Percentiles rank a stretch among this genome's conserved stretches.
phyloP scores from a whole-genome alignment of 2,329 filamentous ascomycete genomes.

The Phoma herbarum region DNA sequence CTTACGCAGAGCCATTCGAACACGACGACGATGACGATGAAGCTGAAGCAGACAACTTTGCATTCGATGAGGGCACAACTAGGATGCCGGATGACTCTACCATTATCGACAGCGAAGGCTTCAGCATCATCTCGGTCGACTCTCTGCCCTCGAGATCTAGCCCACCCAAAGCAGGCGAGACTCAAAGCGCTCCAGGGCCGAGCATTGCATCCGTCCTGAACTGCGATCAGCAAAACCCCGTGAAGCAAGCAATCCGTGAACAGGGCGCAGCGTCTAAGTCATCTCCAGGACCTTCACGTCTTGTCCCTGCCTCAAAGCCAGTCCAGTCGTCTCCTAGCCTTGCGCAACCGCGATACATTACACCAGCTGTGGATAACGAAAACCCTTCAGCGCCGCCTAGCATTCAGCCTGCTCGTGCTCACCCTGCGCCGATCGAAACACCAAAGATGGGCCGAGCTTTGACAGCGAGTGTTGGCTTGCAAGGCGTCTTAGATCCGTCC shows the following conservation, averaged over 20 bases:
- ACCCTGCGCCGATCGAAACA: slow-evolving; percentile 37
- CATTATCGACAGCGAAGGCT: slow-evolving; percentile 59
- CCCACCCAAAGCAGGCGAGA: slow-evolving; percentile 30
- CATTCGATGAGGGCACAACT: slow-evolving; percentile 44
- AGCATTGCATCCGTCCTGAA: slow-evolving; percentile 24
- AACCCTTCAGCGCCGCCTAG: slow-evolving; percentile 44
- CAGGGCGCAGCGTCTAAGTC: slow-evolving; percentile 10
- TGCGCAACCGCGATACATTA: slow-evolving; percentile 34
- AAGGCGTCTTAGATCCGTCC: slow-evolving; percentile 47
- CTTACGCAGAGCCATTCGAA: slow-evolving; percentile 17
- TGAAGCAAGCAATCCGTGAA: neutral
- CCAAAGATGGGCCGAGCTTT: slow-evolving; percentile 48
- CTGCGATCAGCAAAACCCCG: slow-evolving; percentile 25
- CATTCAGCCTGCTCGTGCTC: slow-evolving; percentile 31
- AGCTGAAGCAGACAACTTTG: slow-evolving; percentile 35
- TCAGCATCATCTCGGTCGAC: slow-evolving; percentile 61
- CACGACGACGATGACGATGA: slow-evolving; percentile 32
- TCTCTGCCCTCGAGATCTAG: slow-evolving; percentile 53
- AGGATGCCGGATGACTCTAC: slow-evolving; percentile 56
- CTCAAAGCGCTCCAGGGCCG: slow-evolving; percentile 11
- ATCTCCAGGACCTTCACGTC: slow-evolving; percentile 19
- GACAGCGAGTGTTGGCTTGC: slow-evolving; percentile 51
- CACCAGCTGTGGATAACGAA: slow-evolving; percentile 40
- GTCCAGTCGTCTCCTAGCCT: slow-evolving; percentile 26
- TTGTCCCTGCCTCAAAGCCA: slow-evolving; percentile 6